Base-by-base conservation (phyloP, 1,284 basidiomycete genomes). In the Tilletia walkeri region DNA sequence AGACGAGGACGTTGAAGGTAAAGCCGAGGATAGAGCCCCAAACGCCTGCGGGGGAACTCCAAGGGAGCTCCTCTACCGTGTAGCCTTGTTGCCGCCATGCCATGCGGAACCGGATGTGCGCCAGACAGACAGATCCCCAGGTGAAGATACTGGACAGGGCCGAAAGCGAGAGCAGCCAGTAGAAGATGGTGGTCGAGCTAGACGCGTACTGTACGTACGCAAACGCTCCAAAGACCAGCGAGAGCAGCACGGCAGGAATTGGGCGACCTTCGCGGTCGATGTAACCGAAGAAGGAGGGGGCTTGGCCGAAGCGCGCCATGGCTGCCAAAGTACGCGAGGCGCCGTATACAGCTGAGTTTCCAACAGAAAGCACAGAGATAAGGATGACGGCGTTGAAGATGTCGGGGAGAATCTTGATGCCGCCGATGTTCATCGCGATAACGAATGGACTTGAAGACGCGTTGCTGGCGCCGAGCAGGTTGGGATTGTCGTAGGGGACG, bases 261-360 rank as follows among this genome's bases (percentile, higher is more conserved):
- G 87, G 87, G n/a, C 87, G 85, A 45, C 86, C 86, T n/a, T 85
- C 78, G 74, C 87, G 86, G 84, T 88, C 87, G 67, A 87, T 84
- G 76, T 86, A 78, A 34, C 70, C 68, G 69, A 84, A 84, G 66
- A 82, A 47, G 66, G 78, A 81, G 70, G 86, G 86, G 0, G 85
- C 86, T 76, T 85, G 85, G 20, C 86, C 85, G 30, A 77, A 75
- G 66, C 78, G 76, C 4, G 79, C 75, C 56, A 84, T 75, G 34
- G 85, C 82, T 53, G 81, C 80, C 36, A 84, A 79, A 24, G 84
- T 85, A 36, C 85, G 80, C 18, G 81, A 83, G n/a, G 84, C 83
- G 56, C 80, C 85, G 75, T 83, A 85, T 36, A 85, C 84, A 65
- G 82, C 81, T 7, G 79, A 78, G 72, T 85, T 82, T 3, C 84